Evolutionary conservation across 208 protist genomes (phyloP).

Genomic region (Trypanosoma vivax): DNA sequence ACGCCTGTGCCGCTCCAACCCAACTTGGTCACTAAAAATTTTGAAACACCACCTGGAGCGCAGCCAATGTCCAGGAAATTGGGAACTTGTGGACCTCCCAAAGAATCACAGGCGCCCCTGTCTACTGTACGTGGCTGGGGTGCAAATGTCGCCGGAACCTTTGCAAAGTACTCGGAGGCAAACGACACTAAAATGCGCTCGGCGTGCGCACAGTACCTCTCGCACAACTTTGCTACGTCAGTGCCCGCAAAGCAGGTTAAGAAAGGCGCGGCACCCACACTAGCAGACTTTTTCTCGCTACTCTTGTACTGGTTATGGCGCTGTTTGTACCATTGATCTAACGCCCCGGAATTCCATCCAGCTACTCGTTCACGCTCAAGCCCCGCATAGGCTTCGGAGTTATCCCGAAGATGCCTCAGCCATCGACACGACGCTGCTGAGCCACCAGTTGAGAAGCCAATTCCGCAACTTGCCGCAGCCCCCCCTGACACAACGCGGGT

Average conservation of each 20-base stretch:
- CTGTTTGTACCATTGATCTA: slow-evolving; percentile 58
- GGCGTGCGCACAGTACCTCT: slow-evolving; percentile 57
- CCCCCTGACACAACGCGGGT: too few species aligned
- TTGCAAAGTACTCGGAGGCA: slow-evolving; percentile 19
- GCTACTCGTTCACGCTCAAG: slow-evolving; percentile 44
- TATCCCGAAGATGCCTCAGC: slow-evolving; percentile 24
- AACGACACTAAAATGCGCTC: slow-evolving; percentile 18
- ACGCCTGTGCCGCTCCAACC: slow-evolving; percentile 65
- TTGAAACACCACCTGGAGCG: slow-evolving; percentile 66
- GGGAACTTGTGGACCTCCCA: too few species aligned
- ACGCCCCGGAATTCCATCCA: slow-evolving; percentile 49
- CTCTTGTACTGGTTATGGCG: slow-evolving; percentile 10
- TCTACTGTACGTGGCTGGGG: neutral
- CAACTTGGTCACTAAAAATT: slow-evolving; percentile 49
- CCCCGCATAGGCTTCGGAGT: slow-evolving; percentile 28
- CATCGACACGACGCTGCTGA: slow-evolving; percentile 18
- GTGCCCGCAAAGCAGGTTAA: slow-evolving; percentile 37
- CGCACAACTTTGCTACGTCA: slow-evolving; percentile 33
- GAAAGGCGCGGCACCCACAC: neutral
- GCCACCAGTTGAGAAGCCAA: neutral
- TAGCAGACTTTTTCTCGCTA: neutral
- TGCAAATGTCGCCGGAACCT: neutral
- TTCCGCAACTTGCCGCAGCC: too few species aligned
- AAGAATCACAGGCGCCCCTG: slow-evolving; percentile 13
- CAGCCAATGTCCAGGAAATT: slow-evolving; percentile 73